Percentiles rank a stretch among this genome's conserved stretches.
Conservation (phyloP, 441 rosid genomes). For the Gossypium trilobum region DNA sequence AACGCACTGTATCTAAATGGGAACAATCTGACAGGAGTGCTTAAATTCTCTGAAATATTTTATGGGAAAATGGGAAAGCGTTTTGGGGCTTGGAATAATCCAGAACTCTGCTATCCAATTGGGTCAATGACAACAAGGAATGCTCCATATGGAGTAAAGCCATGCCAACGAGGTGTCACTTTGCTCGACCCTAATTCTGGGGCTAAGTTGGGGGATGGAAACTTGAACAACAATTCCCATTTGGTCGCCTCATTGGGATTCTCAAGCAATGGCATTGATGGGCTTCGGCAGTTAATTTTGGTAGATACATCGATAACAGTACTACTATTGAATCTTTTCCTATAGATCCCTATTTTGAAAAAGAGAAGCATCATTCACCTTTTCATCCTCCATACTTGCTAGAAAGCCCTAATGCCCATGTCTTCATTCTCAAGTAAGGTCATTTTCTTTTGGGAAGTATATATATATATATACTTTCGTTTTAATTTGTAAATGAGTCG, state of each 20-base stretch:
- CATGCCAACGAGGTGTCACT: conserved; percentile 39
- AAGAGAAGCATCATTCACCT: conserved; percentile 5
- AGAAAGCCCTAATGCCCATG: no score
- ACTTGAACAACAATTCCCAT: conserved; percentile 24
- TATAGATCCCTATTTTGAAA: conserved; percentile 7
- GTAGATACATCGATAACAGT: conserved; percentile 16
- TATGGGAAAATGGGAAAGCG: conserved; percentile 66
- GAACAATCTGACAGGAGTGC: conserved; percentile 73
- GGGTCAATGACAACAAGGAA: conserved; percentile 25
- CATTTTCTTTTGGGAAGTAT: no score
- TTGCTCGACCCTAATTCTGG: conserved; percentile 27
- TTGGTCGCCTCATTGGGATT: conserved; percentile 35
- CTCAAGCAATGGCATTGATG: conserved; percentile 25
- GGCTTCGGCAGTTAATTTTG: conserved; percentile 24
- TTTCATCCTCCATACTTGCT: not conserved
- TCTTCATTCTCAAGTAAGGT: no score
- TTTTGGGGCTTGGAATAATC: conserved; percentile 81
- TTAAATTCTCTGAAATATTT: conserved; percentile 45
- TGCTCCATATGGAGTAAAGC: conserved; percentile 57
- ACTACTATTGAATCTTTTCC: conserved; percentile 15
- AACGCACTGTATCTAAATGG: conserved; percentile 58
- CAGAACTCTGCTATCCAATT: conserved; percentile 52
- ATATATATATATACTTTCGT: no score
- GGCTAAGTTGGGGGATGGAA: conserved; percentile 28
- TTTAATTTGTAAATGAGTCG: no score